Conservation (phyloP, 2,329 filamentous ascomycete species). For the Alternaria panax region DNA sequence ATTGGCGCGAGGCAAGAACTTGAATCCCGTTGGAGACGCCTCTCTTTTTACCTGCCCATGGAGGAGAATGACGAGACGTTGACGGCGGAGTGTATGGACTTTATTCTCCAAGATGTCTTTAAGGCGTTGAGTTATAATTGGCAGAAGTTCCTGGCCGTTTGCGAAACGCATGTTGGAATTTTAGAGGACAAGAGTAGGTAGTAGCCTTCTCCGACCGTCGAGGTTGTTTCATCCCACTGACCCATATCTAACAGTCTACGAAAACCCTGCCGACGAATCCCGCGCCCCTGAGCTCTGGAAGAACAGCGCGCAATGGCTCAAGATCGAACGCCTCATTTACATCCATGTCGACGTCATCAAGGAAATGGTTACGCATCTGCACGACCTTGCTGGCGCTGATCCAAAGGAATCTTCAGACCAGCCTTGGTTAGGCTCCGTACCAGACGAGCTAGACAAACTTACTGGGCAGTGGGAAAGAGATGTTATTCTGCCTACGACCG, state of each 20-base stretch:
- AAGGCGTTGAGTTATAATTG: constrained; percentile 56
- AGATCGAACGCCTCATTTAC: constrained; percentile 60
- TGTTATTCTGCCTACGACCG: constrained; percentile 59
- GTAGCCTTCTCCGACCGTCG: neutral
- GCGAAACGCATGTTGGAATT: constrained; percentile 59
- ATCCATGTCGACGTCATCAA: constrained; percentile 58
- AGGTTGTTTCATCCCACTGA: neutral
- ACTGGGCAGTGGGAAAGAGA: constrained; percentile 59
- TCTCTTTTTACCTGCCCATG: constrained; percentile 60
- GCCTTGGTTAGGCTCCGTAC: constrained; percentile 52
- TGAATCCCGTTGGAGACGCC: constrained; percentile 61
- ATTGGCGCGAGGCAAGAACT: constrained; percentile 59
- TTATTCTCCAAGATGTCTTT: constrained; percentile 60
- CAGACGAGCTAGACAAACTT: constrained; percentile 56
- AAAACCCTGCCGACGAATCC: constrained; percentile 61
- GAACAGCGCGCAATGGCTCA: constrained; percentile 61
- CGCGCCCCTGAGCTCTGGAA: constrained; percentile 61
- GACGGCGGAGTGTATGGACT: constrained; percentile 58
- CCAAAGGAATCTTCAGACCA: constrained; percentile 35
- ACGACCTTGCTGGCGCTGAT: constrained; percentile 50
- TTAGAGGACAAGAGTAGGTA: constrained; percentile 45
- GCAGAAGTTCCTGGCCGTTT: constrained; percentile 56
- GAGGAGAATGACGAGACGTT: constrained; percentile 55
- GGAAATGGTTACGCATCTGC: constrained; percentile 55
- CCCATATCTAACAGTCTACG: constrained; percentile 51